These are phyloP conservation scores for Phytophthora sansomeana DNA, from an alignment of 352 stramenopile genomes.

Conservation along the genomic window DNA sequence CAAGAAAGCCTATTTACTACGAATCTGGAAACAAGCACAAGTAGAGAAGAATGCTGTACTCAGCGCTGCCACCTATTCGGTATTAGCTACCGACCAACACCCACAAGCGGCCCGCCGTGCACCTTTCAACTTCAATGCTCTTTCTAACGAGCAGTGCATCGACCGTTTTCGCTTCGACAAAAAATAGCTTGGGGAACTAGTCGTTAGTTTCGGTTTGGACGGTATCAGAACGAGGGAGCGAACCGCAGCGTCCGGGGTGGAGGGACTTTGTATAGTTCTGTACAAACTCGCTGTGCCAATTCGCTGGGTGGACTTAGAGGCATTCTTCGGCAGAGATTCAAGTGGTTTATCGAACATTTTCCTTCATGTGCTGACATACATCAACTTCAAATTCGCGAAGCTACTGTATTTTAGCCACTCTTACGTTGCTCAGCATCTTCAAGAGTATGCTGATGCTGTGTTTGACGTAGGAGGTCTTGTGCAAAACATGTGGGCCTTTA, in stretches of 20 bases:
- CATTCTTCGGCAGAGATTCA: slow-evolving; percentile 2
- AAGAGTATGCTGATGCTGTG: slow-evolving; percentile 17
- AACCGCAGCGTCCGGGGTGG: slow-evolving; percentile 2
- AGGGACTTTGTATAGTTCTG: slow-evolving; percentile 16
- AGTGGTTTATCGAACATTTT: slow-evolving; percentile 25
- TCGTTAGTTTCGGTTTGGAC: background rate
- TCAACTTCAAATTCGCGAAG: slow-evolving; percentile 1
- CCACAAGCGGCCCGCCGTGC: background rate
- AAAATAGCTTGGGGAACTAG: background rate
- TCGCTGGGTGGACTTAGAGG: slow-evolving; percentile 10
- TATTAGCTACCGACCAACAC: background rate
- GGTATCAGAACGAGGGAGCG: slow-evolving; percentile 3
- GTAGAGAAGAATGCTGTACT: background rate
- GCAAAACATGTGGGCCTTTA: slow-evolving; percentile 14
- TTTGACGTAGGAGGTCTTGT: slow-evolving; percentile 7
- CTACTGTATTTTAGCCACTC: slow-evolving; percentile 15
- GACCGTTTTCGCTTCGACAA: slow-evolving; percentile 4
- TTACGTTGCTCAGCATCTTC: slow-evolving; percentile 1
- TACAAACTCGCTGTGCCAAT: slow-evolving; percentile 15
- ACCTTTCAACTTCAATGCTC: slow-evolving; percentile 1
- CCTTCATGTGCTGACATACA: slow-evolving; percentile 4
- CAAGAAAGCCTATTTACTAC: background rate
- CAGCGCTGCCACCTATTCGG: background rate
- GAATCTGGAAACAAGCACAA: background rate
- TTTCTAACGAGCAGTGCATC: slow-evolving; percentile 5